Conservation (phyloP, 1,284 basidiomycete species). For the Marasmius fiardii region DNA sequence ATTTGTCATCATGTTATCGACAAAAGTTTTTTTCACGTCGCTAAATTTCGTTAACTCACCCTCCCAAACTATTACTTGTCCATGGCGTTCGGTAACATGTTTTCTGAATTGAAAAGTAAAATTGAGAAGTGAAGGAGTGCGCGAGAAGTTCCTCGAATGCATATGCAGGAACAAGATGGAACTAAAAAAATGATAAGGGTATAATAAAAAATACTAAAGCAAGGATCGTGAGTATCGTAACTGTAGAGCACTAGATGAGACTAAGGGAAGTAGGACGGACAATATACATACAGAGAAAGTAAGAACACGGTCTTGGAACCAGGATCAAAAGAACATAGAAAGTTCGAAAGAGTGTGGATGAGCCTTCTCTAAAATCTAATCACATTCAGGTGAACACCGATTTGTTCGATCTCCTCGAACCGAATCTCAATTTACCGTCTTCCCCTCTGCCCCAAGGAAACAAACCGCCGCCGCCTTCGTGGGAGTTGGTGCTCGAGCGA, state of each 20-base stretch:
- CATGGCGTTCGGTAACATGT: too few relatives aligned
- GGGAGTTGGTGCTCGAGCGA: conserved; percentile 70
- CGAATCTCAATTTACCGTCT: conserved; percentile 15
- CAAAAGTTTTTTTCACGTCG: too few relatives aligned
- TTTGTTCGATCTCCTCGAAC: conserved; percentile 13
- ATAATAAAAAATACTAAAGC: not conserved
- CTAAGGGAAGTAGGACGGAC: not conserved
- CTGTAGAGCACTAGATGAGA: not conserved
- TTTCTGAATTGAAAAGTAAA: too few relatives aligned
- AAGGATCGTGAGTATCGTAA: not conserved
- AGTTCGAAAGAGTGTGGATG: not conserved
- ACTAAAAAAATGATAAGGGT: not conserved
- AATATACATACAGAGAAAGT: not conserved
- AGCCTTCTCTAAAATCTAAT: not conserved
- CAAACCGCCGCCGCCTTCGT: conserved; percentile 44
- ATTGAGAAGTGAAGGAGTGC: too few relatives aligned
- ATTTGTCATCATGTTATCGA: too few relatives aligned
- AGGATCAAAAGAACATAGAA: not conserved
- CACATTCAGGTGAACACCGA: conserved; percentile 4
- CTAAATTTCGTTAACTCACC: too few relatives aligned
- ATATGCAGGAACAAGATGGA: not conserved
- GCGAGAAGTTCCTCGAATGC: too few relatives aligned
- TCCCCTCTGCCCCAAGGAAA: conserved; percentile 14
- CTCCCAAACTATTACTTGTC: too few relatives aligned
- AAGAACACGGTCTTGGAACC: not conserved